A percentile compares a stretch with the other conserved stretches of the same genome.
These are phyloP conservation scores for Alloteropsis semialata DNA, from an alignment of 176 grass and related monocot species.

Conservation along the genomic window DNA sequence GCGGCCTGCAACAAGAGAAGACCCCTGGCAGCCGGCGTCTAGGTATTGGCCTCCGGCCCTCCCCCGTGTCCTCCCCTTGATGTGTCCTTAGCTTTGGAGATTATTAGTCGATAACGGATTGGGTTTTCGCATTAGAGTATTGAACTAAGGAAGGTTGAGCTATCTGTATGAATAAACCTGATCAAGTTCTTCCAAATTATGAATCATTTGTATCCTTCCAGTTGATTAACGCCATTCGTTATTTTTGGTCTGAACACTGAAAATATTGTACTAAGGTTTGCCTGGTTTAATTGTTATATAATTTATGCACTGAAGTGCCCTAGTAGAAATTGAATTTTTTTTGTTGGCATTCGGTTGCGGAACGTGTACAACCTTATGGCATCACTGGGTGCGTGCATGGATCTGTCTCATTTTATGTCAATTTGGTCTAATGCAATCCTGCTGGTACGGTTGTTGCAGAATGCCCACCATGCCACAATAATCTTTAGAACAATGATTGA, in stretches of 20 bases:
- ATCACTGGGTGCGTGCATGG: too few relatives aligned
- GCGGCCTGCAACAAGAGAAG: background rate
- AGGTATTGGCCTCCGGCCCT: background rate
- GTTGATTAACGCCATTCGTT: too few relatives aligned
- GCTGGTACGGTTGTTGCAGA: background rate
- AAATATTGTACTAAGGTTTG: background rate
- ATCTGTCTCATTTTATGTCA: background rate
- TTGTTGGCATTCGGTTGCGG: background rate
- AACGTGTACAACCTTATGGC: too few relatives aligned
- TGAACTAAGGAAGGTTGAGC: background rate
- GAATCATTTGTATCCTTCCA: too few relatives aligned
- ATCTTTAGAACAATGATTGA: background rate
- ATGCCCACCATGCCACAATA: background rate
- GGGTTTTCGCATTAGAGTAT: background rate
- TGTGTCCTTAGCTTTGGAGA: background rate
- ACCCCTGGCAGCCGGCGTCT: background rate
- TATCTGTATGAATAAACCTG: background rate
- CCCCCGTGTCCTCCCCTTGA: background rate
- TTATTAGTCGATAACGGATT: background rate
- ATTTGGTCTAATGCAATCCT: background rate
- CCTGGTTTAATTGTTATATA: background rate
- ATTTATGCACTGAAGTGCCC: background rate
- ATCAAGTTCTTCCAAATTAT: background rate
- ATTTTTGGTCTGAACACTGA: too few relatives aligned
- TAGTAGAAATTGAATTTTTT: background rate